Percentiles rank a stretch among this genome's conserved stretches.
phyloP scores from a whole-genome alignment of 768 basidiomycete genomes.

The Lactifluus pinguis region DNA sequence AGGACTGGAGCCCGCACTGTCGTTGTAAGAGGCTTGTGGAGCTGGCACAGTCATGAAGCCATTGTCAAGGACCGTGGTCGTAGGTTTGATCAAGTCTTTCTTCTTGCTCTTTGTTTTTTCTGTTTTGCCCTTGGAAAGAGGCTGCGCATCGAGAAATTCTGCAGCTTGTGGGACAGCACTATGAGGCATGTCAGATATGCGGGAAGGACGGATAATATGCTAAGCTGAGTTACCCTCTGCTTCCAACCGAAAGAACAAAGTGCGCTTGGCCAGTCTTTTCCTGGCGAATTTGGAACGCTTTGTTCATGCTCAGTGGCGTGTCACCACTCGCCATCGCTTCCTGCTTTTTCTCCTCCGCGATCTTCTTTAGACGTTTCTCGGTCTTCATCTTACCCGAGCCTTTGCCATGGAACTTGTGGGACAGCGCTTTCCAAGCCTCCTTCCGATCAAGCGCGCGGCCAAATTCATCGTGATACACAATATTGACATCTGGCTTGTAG shows the following conservation, averaged over 20 bases:
- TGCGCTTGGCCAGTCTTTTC: slow-evolving; percentile 94
- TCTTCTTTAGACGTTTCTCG: slow-evolving; percentile 93
- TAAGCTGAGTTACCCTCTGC: slow-evolving; percentile 59
- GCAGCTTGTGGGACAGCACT: slow-evolving; percentile 83
- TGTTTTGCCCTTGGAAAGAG: slow-evolving; percentile 74
- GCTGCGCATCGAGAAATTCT: slow-evolving; percentile 74
- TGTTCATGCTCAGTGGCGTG: slow-evolving; percentile 91
- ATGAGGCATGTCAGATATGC: slow-evolving; percentile 15
- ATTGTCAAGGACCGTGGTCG: slow-evolving; percentile 38
- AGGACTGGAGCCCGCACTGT: slow-evolving; percentile 32
- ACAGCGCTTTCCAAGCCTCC: slow-evolving; percentile 97
- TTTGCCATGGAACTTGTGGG: slow-evolving; percentile 98
- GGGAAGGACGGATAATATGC: background rate
- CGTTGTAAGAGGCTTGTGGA: slow-evolving; percentile 36
- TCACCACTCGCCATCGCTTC: slow-evolving; percentile 92
- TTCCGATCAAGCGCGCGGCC: slow-evolving; percentile 82
- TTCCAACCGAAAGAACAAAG: slow-evolving; percentile 91
- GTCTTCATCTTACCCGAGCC: slow-evolving; percentile 95
- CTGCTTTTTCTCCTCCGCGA: slow-evolving; percentile 94
- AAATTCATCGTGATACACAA: slow-evolving; percentile 95
- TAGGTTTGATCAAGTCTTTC: slow-evolving; percentile 52
- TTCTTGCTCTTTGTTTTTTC: slow-evolving; percentile 76
- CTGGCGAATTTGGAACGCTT: slow-evolving; percentile 87
- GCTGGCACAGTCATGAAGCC: slow-evolving; percentile 72
- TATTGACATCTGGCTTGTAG: slow-evolving; percentile 96